Evolutionary conservation across 164 flowering plant genomes (phyloP).

Genomic region (Umbilicus rupestris): DNA sequence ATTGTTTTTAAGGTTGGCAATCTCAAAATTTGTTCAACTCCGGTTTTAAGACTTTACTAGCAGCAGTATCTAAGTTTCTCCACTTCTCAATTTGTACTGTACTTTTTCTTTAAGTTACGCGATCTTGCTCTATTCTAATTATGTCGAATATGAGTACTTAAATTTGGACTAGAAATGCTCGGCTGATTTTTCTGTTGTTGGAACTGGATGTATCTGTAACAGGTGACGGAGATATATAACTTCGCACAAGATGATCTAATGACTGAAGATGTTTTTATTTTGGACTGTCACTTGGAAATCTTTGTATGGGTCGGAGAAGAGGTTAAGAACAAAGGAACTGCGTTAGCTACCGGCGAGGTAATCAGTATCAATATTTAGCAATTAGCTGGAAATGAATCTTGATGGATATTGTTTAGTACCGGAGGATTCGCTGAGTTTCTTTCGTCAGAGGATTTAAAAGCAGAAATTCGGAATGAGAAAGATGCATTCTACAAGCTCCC

Average conservation of each 20-base stretch:
- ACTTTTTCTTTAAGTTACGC: not conserved
- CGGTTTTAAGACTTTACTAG: not conserved
- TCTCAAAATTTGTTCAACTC: not conserved
- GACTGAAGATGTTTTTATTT: slow-evolving; percentile 65
- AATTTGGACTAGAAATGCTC: not conserved
- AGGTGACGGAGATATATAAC: slow-evolving; percentile 78
- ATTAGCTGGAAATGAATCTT: not conserved
- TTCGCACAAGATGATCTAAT: slow-evolving; percentile 76
- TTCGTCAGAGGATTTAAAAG: slow-evolving; percentile 68
- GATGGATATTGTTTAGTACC: not conserved
- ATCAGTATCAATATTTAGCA: not conserved
- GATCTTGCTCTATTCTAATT: not conserved
- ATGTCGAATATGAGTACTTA: too few species aligned
- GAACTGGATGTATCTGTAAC: slow-evolving; percentile 11
- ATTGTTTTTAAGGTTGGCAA: slow-evolving; percentile 53
- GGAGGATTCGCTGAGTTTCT: slow-evolving; percentile 1
- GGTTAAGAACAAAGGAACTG: slow-evolving; percentile 34
- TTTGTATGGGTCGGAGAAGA: slow-evolving; percentile 65
- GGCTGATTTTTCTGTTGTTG: not conserved
- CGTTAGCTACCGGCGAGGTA: slow-evolving; percentile 48
- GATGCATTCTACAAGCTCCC: slow-evolving; percentile 84
- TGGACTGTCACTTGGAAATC: slow-evolving; percentile 56
- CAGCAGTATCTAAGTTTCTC: not conserved
- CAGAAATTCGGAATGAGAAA: slow-evolving; percentile 83
- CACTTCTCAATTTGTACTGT: slow-evolving; percentile 16